A percentile compares a stretch with the other conserved stretches of the same genome.
Evolutionary conservation across 106 monocot genomes (phyloP).

Genomic region (Dendrobium huoshanense): DNA sequence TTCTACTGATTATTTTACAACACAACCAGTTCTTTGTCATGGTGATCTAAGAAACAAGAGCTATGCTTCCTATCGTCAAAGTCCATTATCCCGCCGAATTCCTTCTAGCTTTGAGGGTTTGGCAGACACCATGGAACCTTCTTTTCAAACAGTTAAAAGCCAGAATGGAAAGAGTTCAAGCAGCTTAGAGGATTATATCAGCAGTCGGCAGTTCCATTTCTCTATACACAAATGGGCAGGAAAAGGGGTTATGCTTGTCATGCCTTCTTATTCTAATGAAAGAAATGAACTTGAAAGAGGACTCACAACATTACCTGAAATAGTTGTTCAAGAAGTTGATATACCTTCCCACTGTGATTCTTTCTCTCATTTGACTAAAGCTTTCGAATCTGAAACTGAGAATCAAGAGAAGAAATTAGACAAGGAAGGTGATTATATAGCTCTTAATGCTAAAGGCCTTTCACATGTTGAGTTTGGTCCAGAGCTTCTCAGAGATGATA

Average conservation of each 20-base stretch:
- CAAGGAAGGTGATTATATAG: conserved; percentile 12
- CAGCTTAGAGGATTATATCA: conserved; percentile 26
- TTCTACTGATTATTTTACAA: conserved; percentile 7
- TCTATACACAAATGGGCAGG: conserved; percentile 90
- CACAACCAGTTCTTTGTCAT: conserved; percentile 15
- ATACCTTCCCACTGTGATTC: conserved; percentile 33
- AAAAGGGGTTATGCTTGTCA: conserved; percentile 58
- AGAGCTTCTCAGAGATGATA: conserved; percentile 13
- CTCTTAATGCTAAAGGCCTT: conserved; percentile 5
- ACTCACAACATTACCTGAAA: conserved; percentile 46
- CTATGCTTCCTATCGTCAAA: conserved; percentile 22
- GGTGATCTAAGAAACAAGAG: conserved; percentile 21
- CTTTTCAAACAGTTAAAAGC: conserved; percentile 7
- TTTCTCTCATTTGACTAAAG: conserved; percentile 19
- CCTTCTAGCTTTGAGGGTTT: conserved; percentile 22
- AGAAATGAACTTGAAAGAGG: conserved; percentile 21
- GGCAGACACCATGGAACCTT: conserved; percentile 9
- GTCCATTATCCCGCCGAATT: conserved; percentile 33
- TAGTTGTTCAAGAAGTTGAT: conserved; percentile 50
- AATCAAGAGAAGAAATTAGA: conserved; percentile 7
- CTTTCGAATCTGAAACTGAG: conserved; percentile 22
- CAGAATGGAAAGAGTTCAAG: conserved; percentile 18
- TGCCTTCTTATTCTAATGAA: conserved; percentile 42
- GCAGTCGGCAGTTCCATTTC: conserved; percentile 59
- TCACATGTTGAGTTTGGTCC: conserved; percentile 3